Percentiles rank a stretch among this genome's conserved stretches.
phyloP scores from a whole-genome alignment of 202 grass and related monocot genomes.

The Hordeum pubiflorum region DNA sequence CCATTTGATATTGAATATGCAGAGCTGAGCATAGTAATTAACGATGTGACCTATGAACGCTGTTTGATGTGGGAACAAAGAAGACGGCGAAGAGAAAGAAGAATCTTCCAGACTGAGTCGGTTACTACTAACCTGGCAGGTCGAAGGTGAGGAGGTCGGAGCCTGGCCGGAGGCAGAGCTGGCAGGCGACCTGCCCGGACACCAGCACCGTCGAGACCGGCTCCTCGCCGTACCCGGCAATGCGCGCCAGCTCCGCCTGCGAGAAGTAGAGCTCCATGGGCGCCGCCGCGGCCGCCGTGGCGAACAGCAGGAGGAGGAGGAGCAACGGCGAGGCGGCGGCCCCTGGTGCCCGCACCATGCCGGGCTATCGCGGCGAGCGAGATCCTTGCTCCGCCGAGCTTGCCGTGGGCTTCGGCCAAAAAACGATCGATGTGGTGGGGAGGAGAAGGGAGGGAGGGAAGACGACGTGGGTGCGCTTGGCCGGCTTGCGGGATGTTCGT shows the following conservation, averaged over 20 bases:
- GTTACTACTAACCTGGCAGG: constrained; percentile 38
- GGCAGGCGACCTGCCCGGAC: constrained; percentile 53
- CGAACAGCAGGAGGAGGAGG: background rate
- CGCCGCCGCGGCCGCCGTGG: background rate
- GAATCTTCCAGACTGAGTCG: background rate
- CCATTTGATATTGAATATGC: background rate
- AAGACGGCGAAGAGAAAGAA: background rate
- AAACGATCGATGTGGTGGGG: background rate
- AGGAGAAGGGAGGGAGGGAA: background rate
- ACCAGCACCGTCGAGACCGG: constrained; percentile 56
- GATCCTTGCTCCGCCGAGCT: background rate
- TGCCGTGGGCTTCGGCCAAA: background rate
- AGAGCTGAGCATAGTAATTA: background rate
- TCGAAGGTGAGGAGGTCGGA: constrained; percentile 38
- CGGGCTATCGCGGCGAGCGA: background rate
- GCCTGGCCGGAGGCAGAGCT: constrained; percentile 35
- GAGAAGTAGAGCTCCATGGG: constrained; percentile 49
- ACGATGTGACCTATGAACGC: background rate
- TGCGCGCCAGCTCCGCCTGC: constrained; percentile 42
- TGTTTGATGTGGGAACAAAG: background rate
- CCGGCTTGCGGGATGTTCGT: background rate
- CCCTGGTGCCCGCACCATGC: background rate
- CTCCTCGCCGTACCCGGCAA: constrained; percentile 72
- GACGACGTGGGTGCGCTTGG: background rate
- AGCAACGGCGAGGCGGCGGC: background rate